Base-by-base conservation (phyloP, 495 filamentous ascomycete genomes). In the Rhizodiscina lignyota region DNA sequence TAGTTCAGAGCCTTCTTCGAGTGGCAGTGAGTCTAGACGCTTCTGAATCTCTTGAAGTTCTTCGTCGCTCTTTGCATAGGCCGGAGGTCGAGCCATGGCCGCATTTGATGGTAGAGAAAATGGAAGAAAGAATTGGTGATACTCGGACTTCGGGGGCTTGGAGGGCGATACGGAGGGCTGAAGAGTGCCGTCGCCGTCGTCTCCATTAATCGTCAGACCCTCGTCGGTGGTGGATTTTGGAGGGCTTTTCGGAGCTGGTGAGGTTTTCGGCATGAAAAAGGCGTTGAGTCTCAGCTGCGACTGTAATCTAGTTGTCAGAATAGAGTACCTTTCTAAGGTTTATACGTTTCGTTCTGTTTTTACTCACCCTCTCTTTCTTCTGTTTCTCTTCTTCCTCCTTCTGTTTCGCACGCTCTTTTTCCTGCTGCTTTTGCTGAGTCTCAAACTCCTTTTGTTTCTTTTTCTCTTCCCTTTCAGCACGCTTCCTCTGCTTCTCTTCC, bases 61-160 rank as follows among this genome's bases (percentile, higher is more conserved):
- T n/a, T n/a, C n/a, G n/a, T n/a, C n/a, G n/a, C n/a, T n/a, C n/a
- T n/a, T n/a, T n/a, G n/a, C n/a, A n/a, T n/a, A n/a, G n/a, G n/a
- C n/a, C n/a, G n/a, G n/a, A n/a, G n/a, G n/a, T n/a, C n/a, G n/a
- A n/a, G n/a, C n/a, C n/a, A n/a, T n/a, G n/a, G n/a, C n/a, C n/a
- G n/a, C n/a, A n/a, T n/a, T n/a, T n/a, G n/a, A n/a, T n/a, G 47
- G 49, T 12, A 52, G 40, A n/a, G 77, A 84, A 54, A 91, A 94
- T 0, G 79, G 68, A 11, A 79, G 70, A 47, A 94, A 94, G 21
- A 50, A 55, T 42, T 68, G 69, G 12, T 80, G 60, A 45, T 91
- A 96, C 28, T 75, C 67, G 0, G 73, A 41, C 3, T 28, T 21
- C 15, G 52, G 42, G 8, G 60, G 47, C 31, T 54, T 49, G 29